Conservation (phyloP, 345 rosid genomes). For the Sisymbrium irio region DNA sequence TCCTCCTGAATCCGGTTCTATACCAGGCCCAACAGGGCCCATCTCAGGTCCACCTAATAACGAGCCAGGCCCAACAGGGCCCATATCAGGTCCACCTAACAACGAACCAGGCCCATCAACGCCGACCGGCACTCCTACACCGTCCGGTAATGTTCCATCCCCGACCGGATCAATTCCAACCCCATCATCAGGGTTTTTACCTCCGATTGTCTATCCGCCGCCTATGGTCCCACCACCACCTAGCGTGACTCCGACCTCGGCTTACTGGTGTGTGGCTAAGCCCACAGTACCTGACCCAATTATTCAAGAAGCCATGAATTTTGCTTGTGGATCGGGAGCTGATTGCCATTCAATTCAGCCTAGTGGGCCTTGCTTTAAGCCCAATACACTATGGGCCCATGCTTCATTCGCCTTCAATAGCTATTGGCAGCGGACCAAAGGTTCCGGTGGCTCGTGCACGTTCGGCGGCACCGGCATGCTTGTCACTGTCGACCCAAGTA, state of each 20-base stretch:
- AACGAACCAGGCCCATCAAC: constrained; percentile 35
- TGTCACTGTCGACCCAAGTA: constrained; percentile 90
- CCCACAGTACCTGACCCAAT: constrained; percentile 96
- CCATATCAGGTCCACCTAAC: constrained; percentile 42
- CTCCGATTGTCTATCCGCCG: constrained; percentile 80
- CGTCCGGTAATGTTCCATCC: constrained; percentile 34
- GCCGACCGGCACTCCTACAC: constrained; percentile 36
- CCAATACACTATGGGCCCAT: constrained; percentile 72
- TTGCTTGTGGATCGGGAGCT: constrained; percentile 87
- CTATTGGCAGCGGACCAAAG: constrained; percentile 84
- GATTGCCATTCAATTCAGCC: constrained; percentile 75
- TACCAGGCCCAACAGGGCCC: constrained; percentile 34
- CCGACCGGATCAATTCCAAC: constrained; percentile 44
- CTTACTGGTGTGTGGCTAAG: constrained; percentile 92
- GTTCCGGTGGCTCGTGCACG: constrained; percentile 73
- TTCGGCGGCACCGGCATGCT: constrained; percentile 95
- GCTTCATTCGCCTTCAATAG: constrained; percentile 94
- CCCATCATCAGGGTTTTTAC: constrained; percentile 49
- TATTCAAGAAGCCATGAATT: constrained; percentile 90
- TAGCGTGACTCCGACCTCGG: constrained; percentile 30
- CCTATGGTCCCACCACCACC: constrained; percentile 70
- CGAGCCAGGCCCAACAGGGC: constrained; percentile 35
- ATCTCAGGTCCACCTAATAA: constrained; percentile 42
- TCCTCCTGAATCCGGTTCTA: constrained; percentile 36
- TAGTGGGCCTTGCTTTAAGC: constrained; percentile 66